Conservation (phyloP, 495 filamentous ascomycete genomes). For the Hypoxylon fuscum region DNA sequence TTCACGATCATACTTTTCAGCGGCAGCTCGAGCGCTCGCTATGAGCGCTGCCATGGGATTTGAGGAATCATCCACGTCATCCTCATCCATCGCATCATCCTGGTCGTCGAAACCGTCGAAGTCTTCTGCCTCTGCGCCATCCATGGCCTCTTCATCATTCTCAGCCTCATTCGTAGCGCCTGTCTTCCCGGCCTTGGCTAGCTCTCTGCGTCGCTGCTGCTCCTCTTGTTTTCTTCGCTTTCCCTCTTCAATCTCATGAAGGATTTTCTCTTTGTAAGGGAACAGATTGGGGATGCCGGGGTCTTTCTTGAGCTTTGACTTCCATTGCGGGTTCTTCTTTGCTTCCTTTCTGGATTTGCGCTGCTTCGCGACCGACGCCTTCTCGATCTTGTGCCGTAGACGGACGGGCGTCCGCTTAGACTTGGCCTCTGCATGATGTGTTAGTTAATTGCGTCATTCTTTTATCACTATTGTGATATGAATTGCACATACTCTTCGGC, state of each 20-base stretch:
- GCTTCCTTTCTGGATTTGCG: constrained; percentile 85
- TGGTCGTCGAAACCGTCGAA: constrained; percentile 60
- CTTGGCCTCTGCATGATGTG: constrained; percentile 73
- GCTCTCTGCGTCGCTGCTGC: constrained; percentile 70
- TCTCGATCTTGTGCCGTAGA: constrained; percentile 94
- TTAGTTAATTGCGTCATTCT: constrained; percentile 15
- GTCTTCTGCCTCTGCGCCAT: constrained; percentile 55
- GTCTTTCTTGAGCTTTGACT: constrained; percentile 92
- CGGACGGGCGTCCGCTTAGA: constrained; percentile 92
- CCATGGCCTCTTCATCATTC: constrained; percentile 52
- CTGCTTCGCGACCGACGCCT: constrained; percentile 89
- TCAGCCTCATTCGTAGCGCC: constrained; percentile 50
- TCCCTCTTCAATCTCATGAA: constrained; percentile 92
- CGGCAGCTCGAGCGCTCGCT: constrained; percentile 87
- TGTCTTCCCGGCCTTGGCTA: constrained; percentile 70
- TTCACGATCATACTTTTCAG: constrained; percentile 78
- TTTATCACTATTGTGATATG: background rate
- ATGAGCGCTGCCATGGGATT: constrained; percentile 94
- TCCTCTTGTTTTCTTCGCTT: constrained; percentile 84
- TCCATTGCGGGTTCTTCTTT: constrained; percentile 97
- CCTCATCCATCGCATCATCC: constrained; percentile 57
- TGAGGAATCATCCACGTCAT: constrained; percentile 64
- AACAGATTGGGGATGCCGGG: constrained; percentile 97
- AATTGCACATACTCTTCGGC: constrained; percentile 57
- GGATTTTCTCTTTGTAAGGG: constrained; percentile 94